Evolutionary conservation across 2,329 filamentous ascomycete genomes (phyloP).

Genomic region (Colletotrichum sp.): DNA sequence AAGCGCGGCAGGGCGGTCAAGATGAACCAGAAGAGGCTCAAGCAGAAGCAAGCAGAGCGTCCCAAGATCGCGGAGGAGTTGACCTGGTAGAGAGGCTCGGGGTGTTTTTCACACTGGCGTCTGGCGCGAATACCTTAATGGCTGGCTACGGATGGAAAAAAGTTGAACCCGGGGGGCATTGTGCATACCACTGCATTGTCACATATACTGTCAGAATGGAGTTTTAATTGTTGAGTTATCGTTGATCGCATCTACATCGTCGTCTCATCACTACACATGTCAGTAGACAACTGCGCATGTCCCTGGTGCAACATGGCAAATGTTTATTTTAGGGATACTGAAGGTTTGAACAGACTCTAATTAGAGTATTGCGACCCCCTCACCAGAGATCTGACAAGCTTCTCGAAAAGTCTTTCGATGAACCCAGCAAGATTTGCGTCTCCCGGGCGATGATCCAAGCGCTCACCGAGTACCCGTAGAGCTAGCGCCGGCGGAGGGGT

Average conservation of each 20-base stretch:
- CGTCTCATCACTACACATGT: neutral
- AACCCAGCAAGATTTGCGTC: neutral
- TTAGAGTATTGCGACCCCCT: neutral
- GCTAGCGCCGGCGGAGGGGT: neutral
- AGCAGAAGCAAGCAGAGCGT: conserved; percentile 55
- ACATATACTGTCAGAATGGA: conserved; percentile 5
- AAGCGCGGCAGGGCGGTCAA: conserved; percentile 55
- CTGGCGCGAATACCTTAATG: conserved; percentile 18
- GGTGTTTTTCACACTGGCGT: conserved; percentile 9
- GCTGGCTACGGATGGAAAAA: conserved; percentile 18
- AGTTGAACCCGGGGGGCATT: conserved; percentile 3
- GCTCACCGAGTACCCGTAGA: neutral
- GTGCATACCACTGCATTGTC: conserved; percentile 7
- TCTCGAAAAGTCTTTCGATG: neutral
- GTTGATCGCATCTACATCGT: neutral
- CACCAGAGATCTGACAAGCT: neutral
- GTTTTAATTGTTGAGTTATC: neutral
- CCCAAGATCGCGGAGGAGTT: conserved; percentile 44
- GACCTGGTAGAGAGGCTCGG: conserved; percentile 37
- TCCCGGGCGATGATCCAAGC: neutral
- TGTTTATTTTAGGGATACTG: neutral
- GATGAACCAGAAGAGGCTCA: conserved; percentile 44
- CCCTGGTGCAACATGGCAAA: neutral
- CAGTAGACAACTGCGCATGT: neutral
- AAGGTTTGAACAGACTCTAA: neutral